These are phyloP conservation scores for Saccharomycopsis javanensis DNA, from an alignment of 805 yeast species.

Conservation along the genomic window DNA sequence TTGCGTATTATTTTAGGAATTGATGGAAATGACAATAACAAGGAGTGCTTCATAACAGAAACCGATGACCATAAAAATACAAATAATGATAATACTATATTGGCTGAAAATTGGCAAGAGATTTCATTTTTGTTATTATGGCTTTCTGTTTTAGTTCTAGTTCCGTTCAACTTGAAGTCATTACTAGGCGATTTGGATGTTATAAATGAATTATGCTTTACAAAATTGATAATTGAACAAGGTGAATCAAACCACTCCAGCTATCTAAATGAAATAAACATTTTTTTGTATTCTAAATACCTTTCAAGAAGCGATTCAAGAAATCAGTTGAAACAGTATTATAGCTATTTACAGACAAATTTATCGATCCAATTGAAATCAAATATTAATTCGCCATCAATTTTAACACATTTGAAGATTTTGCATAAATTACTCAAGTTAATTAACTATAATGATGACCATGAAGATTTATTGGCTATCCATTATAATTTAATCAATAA, in stretches of 20 bases:
- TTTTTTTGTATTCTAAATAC: conserved; percentile 40
- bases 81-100: conserved; percentile 3
- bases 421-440: conserved; percentile 10
- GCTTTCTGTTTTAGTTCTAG: conserved; percentile 59
- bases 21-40: too few species aligned
- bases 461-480: conserved; percentile 19
- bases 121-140: conserved; percentile 50
- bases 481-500: conserved; percentile 12
- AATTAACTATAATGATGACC: conserved; percentile 8
- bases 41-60: too few species aligned
- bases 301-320: conserved; percentile 39
- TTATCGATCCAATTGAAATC: not conserved
- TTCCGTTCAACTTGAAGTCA: conserved; percentile 56
- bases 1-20: conserved; percentile 15
- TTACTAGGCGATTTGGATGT: conserved; percentile 25
- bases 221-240: conserved; percentile 25
- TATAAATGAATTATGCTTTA: conserved; percentile 30
- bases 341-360: conserved; percentile 21
- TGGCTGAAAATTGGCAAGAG: conserved; percentile 34
- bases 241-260: conserved; percentile 40
- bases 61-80: not conserved
- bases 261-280: conserved; percentile 44
- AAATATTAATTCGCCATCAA: not conserved
- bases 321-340: conserved; percentile 25
- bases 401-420: conserved; percentile 6